Base-by-base conservation (phyloP, 2,329 filamentous ascomycete species). In the Orbilia quercus region DNA sequence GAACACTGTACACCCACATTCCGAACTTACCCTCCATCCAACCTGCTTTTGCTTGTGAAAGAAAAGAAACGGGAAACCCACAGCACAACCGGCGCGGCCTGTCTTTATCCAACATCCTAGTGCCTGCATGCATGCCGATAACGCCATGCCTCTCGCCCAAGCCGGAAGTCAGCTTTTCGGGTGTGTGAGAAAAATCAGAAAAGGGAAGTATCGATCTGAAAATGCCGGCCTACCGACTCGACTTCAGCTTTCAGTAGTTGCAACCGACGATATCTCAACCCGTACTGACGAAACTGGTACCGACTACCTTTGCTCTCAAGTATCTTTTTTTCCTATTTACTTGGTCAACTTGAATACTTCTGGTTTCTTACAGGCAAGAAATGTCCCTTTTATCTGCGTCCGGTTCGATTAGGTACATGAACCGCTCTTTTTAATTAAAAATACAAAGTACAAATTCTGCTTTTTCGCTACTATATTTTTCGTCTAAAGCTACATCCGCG, bases 81-180 rank as follows among this genome's bases (percentile, higher is more conserved):
- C 44, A 45, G 44, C 63, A 45, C 53, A 67, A 50, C 53, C 45
- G 63, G 53, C 53, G 44, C 45, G 63, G 53, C 53, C 54, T 53
- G 38, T 60, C 50, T 66, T 73, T 73, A 73, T 73, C 69, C 69
- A 73, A 62, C 69, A 73, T 62, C 60, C 69, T 54, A 62, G 60
- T 38, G 57, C 44, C 40, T 66, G 60, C 60, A 73, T 73, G 69
- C 69, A 73, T 55, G 60, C 53, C 60, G 69, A 73, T 60, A 73
- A 73, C 60, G 63, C 69, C 60, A 73, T 73, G 69, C 60, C 45
- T 66, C 36, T 54, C 53, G 31, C 34, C 59, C 62, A 65, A 60
- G 60, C 60, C 60, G 69, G 60, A 73, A 73, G 55, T 59, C 47
- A 59, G 59, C 50, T 58, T 22, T 47, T 16, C 45, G 50, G 20